Evolutionary conservation across 192 early-diverging fungal genomes (phyloP).

Genomic region (Mortierella alpina): DNA sequence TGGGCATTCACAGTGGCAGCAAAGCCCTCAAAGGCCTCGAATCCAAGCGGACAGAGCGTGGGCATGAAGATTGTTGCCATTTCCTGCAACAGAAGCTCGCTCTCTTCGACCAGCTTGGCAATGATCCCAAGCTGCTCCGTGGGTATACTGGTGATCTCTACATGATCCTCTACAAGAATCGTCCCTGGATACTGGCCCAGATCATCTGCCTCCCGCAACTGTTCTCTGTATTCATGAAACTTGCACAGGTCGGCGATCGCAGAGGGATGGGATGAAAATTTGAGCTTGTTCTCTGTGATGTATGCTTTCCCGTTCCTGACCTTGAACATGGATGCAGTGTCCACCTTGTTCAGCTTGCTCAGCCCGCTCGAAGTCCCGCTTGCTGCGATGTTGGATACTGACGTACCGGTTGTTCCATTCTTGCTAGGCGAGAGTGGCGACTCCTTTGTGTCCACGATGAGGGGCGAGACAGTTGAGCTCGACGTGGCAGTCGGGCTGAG

Average conservation of each 20-base stretch:
- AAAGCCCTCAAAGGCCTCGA: conserved; percentile 23
- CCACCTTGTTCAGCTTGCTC: conserved; percentile 39
- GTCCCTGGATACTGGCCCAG: conserved; percentile 8
- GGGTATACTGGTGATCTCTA: conserved; percentile 35
- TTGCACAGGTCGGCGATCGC: conserved; percentile 36
- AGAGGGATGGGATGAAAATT: conserved; percentile 33
- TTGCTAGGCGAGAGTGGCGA: conserved; percentile 14
- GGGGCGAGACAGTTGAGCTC: neutral
- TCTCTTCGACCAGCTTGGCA: conserved; percentile 44
- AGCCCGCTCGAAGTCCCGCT: neutral
- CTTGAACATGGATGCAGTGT: conserved; percentile 47
- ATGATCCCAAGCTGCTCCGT: conserved; percentile 31
- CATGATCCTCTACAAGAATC: conserved; percentile 1
- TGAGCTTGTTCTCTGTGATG: conserved; percentile 47
- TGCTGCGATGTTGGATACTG: neutral
- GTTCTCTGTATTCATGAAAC: conserved; percentile 43
- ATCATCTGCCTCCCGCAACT: conserved; percentile 20
- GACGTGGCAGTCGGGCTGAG: neutral
- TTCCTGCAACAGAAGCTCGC: conserved; percentile 23
- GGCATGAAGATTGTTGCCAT: conserved; percentile 16
- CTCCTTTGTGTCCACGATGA: conserved; percentile 1
- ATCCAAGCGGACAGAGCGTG: conserved; percentile 36
- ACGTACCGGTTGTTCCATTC: neutral
- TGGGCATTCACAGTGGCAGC: neutral
- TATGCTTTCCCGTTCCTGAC: conserved; percentile 42